phyloP scores from a whole-genome alignment of 306 rosid species.

The Bauhinia variegata region DNA sequence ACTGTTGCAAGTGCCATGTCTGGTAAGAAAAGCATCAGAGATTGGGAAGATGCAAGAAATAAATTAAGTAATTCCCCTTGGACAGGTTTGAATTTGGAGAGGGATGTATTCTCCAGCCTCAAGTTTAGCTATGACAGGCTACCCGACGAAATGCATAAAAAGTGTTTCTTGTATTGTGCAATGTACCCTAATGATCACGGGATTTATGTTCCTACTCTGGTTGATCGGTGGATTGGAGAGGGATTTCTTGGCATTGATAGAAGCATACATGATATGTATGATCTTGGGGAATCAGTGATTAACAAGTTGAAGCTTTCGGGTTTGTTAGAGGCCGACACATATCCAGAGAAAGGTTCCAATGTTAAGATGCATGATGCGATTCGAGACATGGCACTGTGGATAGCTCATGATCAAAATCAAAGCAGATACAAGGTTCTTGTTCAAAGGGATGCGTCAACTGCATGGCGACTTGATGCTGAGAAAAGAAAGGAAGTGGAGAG shows the following conservation, averaged over 20 bases:
- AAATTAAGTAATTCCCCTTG: not conserved
- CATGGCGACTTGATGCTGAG: not conserved
- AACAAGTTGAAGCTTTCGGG: not conserved
- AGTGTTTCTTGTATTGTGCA: conserved; percentile 21
- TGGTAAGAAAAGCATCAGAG: not conserved
- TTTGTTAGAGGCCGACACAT: not conserved
- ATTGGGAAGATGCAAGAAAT: not conserved
- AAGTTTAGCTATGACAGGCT: conserved; percentile 6
- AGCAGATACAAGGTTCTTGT: not conserved
- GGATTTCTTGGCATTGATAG: not conserved
- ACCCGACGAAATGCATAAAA: not conserved
- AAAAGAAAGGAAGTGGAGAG: not conserved
- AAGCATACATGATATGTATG: not conserved
- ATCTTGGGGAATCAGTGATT: not conserved
- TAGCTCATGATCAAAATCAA: not conserved
- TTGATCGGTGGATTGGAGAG: conserved; percentile 18
- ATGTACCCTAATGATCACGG: conserved; percentile 31
- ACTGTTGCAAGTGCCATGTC: conserved; percentile 17
- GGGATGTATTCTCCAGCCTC: not conserved
- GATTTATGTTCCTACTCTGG: not conserved
- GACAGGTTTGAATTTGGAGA: not conserved
- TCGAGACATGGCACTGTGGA: conserved; percentile 8
- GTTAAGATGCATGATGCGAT: conserved; percentile 17
- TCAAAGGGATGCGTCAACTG: not conserved
- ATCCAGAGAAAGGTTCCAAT: not conserved